phyloP scores from a whole-genome alignment of 768 basidiomycete genomes.

The Boletus rubescentipes region DNA sequence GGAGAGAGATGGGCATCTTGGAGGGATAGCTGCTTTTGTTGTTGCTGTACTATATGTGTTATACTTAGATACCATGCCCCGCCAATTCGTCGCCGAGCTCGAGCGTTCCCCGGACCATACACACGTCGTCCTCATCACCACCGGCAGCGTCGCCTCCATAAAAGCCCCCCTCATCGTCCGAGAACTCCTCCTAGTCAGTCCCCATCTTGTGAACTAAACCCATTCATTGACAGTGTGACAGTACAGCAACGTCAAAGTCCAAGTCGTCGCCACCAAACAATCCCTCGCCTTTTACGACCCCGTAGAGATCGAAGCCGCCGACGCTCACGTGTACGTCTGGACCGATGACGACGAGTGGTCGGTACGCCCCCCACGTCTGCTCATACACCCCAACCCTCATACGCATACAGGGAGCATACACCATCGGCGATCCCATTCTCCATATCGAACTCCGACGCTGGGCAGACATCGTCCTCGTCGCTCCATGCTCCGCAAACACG shows the following conservation, averaged over 20 bases:
- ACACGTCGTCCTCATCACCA: constrained; percentile 82
- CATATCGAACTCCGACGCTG: constrained; percentile 94
- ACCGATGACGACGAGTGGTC: constrained; percentile 91
- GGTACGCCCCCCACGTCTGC: constrained; percentile 45
- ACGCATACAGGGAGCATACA: constrained; percentile 56
- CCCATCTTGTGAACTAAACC: not conserved
- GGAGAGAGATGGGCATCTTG: constrained; percentile 83
- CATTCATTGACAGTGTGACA: constrained; percentile 29
- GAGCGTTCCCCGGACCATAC: constrained; percentile 26
- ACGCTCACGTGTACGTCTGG: constrained; percentile 81
- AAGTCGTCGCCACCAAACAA: constrained; percentile 79
- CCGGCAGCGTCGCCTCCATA: constrained; percentile 95
- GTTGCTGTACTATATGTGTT: constrained; percentile 16
- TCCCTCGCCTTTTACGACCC: constrained; percentile 76
- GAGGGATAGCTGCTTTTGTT: constrained; percentile 33
- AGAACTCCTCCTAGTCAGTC: constrained; percentile 65
- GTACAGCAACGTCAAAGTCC: constrained; percentile 73
- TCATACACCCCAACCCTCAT: not conserved
- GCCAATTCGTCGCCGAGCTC: constrained; percentile 27
- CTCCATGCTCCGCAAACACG: constrained; percentile 97
- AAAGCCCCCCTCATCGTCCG: constrained; percentile 88
- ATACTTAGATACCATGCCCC: constrained; percentile 6
- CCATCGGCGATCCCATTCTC: constrained; percentile 87
- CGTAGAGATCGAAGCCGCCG: constrained; percentile 46
- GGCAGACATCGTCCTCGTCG: constrained; percentile 94